Base-by-base conservation (phyloP, 164 flowering plant species). In the Hamamelis virginiana region DNA sequence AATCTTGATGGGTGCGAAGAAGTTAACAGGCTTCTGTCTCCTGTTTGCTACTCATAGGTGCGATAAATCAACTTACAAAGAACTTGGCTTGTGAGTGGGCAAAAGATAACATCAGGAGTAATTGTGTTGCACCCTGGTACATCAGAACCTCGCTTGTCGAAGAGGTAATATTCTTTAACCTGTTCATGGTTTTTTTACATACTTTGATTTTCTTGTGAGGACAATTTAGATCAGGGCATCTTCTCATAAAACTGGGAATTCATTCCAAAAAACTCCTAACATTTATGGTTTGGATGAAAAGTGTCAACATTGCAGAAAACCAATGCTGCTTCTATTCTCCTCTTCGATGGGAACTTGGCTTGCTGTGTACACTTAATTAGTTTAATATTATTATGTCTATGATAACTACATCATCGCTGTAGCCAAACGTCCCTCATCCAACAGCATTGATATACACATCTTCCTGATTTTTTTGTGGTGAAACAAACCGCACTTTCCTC, bases 31-130 rank as follows among this genome's bases (percentile, higher is more conserved):
- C 2, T 28, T 44, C 64, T 55, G 0, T 26, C 38, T 59, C 38
- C 1, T 46, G 9, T 63, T 23, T 80, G 44, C 52, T 59, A 0
- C 66, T 62, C 47, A 16, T 78, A 92, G 97, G 79, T 47, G 94
- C 94, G 26, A 81, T 89, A 23, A 90, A 90, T 80, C 94, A 89
- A 59, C 73, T 89, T 15, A 82, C 96, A 1, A 87, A 72, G 76
- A 82, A 80, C 59, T 76, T 92, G 80, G 94, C 97, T 58, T 90
- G 94, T 71, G 97, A 90, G 75, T 90, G 97, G 94, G 96, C 96
- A 28, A 86, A 84, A 72, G 97, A 92, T 75, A 85, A 84, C 65
- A 89, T 92, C 65, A 76, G 94, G 74, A 70, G 70, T 57, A 92
- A 90, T 62, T 59, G 64, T 57, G 87, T 90, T 65, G 84, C 92